A percentile compares a stretch with the other conserved stretches of the same genome.
These are phyloP conservation scores for Cucurbitaria berberidis DNA, from an alignment of 2,329 filamentous ascomycete species.

Conservation along the genomic window DNA sequence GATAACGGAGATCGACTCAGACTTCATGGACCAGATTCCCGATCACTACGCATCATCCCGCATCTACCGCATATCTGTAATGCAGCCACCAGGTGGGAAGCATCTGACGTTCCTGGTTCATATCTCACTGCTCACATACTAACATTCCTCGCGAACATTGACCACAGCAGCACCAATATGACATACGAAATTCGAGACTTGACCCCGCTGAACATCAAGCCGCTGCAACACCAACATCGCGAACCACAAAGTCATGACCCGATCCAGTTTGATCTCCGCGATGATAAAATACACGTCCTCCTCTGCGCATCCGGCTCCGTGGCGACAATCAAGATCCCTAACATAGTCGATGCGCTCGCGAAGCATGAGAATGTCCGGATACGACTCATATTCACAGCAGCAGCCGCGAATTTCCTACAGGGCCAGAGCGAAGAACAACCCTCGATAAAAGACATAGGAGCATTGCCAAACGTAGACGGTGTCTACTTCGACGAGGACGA, in stretches of 20 bases:
- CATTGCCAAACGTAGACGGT: constrained; percentile 74
- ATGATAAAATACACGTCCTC: constrained; percentile 62
- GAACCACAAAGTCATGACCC: constrained; percentile 21
- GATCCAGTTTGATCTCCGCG: constrained; percentile 34
- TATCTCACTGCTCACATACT: constrained; percentile 15
- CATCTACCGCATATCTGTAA: constrained; percentile 13
- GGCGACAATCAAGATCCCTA: constrained; percentile 79
- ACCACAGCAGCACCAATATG: constrained; percentile 23
- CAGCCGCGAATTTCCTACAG: constrained; percentile 75
- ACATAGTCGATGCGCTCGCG: constrained; percentile 61
- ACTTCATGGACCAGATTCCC: constrained; percentile 9
- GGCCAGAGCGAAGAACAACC: constrained; percentile 82
- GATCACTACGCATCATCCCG: constrained; percentile 3
- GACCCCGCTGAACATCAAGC: constrained; percentile 35
- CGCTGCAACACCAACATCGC: constrained; percentile 32
- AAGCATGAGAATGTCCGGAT: constrained; percentile 69
- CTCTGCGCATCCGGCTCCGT: constrained; percentile 75
- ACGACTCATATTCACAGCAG: constrained; percentile 79
- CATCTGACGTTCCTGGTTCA: not conserved
- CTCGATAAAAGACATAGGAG: constrained; percentile 62
- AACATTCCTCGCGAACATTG: constrained; percentile 2
- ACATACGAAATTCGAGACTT: constrained; percentile 31
- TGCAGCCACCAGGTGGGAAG: constrained; percentile 5
- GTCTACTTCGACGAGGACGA: constrained; percentile 87
- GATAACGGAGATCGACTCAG: constrained; percentile 16